Base-by-base conservation (phyloP, 768 basidiomycete genomes). In the Rhodotorula sphaerocarpa region DNA sequence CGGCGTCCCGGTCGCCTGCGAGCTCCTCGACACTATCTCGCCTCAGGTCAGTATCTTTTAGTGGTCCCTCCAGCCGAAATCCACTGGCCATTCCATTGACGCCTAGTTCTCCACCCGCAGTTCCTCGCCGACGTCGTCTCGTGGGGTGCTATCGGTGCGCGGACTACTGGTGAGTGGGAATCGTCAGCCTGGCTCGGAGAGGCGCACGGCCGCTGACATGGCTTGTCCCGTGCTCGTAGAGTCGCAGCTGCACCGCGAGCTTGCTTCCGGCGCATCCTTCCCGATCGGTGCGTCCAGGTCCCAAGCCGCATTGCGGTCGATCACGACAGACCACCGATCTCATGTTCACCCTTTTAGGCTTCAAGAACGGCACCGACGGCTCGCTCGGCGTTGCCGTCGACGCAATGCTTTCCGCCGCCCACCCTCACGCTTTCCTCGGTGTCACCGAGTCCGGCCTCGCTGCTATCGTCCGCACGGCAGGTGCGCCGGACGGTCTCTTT, bases 321-420 rank as follows among this genome's bases (percentile, higher is more conserved):
- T 39, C 10, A 39, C 36, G 10, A 44, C 16, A 23, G 43, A 20
- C 21, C 21, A n/a, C 16, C 21, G 43, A 44, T 23, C 23, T 18
- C 12, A 20, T 23, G 10, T 20, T 9, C 20, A 12, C 43, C 60
- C n/a, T 39, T 48, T 41, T 62, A 68, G 89, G 90, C 14, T 99
- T 99, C 84, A 99, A 99, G 77, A 99, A 99, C 75, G 93, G 95
- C 57, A 99, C 95, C 5, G 93, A 97, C 75, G 95, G 95, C 57
- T 73, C 75, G 65, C 85, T 96, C 52, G 78, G 82, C 1, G 89
- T 97, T 41, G 93, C 93, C 5, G 87, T 97, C 59, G 95, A 99
- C 75, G 95, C 93, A 21, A 96, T 97, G 92, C 83, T 85, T 64
- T 85, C 89, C 0, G 83, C 89, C 18, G 86, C 85, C 5, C 86